phyloP scores from a whole-genome alignment of 768 basidiomycete species.

The Lactarius vividus region DNA sequence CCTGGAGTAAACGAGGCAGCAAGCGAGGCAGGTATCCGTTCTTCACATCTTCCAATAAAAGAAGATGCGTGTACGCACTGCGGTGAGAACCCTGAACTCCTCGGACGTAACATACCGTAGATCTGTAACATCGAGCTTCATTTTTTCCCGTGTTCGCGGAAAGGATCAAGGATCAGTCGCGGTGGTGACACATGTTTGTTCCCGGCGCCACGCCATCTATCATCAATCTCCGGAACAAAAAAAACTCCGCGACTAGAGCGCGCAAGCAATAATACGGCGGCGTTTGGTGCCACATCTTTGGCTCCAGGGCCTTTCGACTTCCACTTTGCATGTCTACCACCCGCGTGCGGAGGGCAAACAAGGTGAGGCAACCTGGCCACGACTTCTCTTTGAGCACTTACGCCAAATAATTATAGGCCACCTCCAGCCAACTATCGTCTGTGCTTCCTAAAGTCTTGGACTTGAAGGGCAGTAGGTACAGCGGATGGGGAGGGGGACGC shows the following conservation, averaged over 20 bases:
- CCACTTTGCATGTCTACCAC: constrained; percentile 12
- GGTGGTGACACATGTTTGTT: not conserved
- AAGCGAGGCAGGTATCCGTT: not conserved
- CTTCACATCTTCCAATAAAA: not conserved
- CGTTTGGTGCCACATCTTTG: not conserved
- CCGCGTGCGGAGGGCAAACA: constrained; percentile 25
- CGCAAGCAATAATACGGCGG: not conserved
- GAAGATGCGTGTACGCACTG: constrained; percentile 45
- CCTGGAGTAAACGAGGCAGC: constrained; percentile 45
- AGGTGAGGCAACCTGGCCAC: constrained; percentile 3
- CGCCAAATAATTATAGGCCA: constrained; percentile 9
- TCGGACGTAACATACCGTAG: constrained; percentile 88
- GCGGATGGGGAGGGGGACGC: not conserved
- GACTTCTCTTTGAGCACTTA: not conserved
- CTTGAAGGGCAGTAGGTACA: constrained; percentile 8
- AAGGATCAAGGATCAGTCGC: constrained; percentile 2
- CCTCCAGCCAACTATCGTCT: constrained; percentile 14
- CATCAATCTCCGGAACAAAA: not conserved
- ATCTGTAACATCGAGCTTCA: constrained; percentile 96
- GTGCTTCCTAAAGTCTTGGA: not conserved
- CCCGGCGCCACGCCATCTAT: not conserved
- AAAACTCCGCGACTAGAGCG: not conserved
- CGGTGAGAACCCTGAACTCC: constrained; percentile 95
- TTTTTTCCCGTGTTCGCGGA: constrained; percentile 34
- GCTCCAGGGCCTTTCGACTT: not conserved